phyloP scores from a whole-genome alignment of 1,284 basidiomycete genomes.

The Sanghuangporus weigelae region DNA sequence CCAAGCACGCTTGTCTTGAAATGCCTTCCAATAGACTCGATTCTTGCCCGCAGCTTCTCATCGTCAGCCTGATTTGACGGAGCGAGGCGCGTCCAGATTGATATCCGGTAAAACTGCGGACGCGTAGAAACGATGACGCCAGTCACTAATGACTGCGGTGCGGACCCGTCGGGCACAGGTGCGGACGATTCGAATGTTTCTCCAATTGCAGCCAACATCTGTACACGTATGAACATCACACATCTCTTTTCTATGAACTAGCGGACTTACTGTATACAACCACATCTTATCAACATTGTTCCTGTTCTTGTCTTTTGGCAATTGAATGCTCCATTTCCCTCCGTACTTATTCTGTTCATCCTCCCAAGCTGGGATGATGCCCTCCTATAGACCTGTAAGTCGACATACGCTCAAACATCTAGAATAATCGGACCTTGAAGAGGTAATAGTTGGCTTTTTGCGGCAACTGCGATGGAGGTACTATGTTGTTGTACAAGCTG shows the following conservation, averaged over 20 bases:
- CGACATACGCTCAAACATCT: constrained; percentile 4
- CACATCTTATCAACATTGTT: constrained; percentile 89
- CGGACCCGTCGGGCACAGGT: constrained; percentile 46
- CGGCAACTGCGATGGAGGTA: constrained; percentile 91
- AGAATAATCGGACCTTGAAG: constrained; percentile 66
- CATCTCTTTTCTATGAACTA: constrained; percentile 3
- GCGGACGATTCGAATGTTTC: constrained; percentile 88
- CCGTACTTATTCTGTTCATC: constrained; percentile 94
- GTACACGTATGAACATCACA: constrained; percentile 4
- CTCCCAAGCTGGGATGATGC: constrained; percentile 96
- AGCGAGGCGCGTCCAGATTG: constrained; percentile 92
- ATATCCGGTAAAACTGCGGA: constrained; percentile 93
- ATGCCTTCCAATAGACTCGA: constrained; percentile 72
- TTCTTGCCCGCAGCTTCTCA: constrained; percentile 58
- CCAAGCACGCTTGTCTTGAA: constrained; percentile 92
- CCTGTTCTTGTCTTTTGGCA: constrained; percentile 93
- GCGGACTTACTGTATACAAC: constrained; percentile 82
- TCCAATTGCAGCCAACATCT: constrained; percentile 97
- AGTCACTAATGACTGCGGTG: constrained; percentile 73
- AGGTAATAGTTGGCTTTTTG: constrained; percentile 98
- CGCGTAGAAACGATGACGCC: constrained; percentile 95
- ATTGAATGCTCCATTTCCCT: constrained; percentile 98
- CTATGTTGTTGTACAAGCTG: constrained; percentile 96
- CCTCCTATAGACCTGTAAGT: constrained; percentile 50
- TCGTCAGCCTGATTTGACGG: constrained; percentile 49